Evolutionary conservation across 2,329 filamentous ascomycete species (phyloP).

Genomic region (Penicillium hordei): DNA sequence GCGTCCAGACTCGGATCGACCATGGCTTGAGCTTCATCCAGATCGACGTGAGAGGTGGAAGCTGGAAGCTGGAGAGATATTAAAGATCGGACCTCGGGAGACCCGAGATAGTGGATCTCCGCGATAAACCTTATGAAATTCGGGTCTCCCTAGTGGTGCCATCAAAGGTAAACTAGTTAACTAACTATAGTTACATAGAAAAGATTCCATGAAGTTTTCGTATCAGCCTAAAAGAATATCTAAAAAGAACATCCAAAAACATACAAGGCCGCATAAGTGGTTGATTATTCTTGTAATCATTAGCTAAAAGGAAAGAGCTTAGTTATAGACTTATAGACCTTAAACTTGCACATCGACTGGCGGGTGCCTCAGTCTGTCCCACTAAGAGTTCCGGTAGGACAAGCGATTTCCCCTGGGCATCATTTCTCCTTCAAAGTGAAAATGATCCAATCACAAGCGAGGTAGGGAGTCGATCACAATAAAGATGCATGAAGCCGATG

Average conservation of each 20-base stretch:
- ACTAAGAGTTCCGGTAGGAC: background rate
- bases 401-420: background rate
- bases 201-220: too few species aligned
- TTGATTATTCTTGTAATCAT: too few species aligned
- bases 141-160: too few species aligned
- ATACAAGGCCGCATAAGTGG: too few species aligned
- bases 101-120: background rate
- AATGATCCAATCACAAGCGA: background rate
- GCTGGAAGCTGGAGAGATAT: background rate
- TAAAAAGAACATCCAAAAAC: too few species aligned
- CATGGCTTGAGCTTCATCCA: slow-evolving; percentile 35
- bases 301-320: too few species aligned
- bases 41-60: slow-evolving; percentile 5
- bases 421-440: background rate
- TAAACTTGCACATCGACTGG: too few species aligned
- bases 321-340: too few species aligned
- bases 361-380: background rate
- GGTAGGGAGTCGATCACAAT: background rate
- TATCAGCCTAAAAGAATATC: too few species aligned
- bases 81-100: background rate
- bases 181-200: too few species aligned
- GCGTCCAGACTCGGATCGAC: slow-evolving; percentile 11
- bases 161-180: too few species aligned
- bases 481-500: background rate
- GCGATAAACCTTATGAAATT: too few species aligned